Conservation (phyloP, 78 protist species). For the Dictyostelium firmibasis region DNA sequence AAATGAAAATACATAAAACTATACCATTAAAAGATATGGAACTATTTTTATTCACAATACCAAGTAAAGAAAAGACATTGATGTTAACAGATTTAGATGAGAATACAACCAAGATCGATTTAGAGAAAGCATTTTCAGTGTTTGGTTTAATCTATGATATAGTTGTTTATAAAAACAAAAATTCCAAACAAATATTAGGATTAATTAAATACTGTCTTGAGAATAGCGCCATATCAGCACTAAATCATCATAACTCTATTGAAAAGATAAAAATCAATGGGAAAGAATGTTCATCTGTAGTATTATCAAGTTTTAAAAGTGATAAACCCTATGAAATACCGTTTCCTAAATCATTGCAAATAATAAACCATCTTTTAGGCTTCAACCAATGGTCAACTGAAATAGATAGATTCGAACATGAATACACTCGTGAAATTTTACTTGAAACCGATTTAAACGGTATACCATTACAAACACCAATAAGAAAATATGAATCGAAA, state of each 20-base stretch:
- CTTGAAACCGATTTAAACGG: background rate
- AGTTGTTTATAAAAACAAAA: background rate
- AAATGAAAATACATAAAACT: background rate
- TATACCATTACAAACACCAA: background rate
- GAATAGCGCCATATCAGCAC: background rate
- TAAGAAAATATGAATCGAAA: background rate
- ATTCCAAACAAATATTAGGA: background rate
- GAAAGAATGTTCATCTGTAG: background rate
- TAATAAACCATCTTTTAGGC: background rate
- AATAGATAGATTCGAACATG: background rate
- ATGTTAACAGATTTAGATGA: background rate
- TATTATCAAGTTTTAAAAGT: background rate
- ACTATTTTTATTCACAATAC: background rate
- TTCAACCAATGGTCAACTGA: background rate
- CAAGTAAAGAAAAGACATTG: background rate
- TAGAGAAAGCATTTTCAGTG: background rate
- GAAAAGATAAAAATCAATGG: background rate
- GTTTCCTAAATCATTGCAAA: background rate
- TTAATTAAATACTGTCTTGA: background rate
- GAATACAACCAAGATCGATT: background rate
- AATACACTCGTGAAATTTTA: background rate
- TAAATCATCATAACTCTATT: background rate
- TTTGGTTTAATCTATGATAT: constrained; percentile 13
- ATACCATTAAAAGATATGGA: background rate
- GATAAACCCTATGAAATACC: background rate